Conservation (phyloP, 1,284 basidiomycete species). For the Leccinum pallidistipes region DNA sequence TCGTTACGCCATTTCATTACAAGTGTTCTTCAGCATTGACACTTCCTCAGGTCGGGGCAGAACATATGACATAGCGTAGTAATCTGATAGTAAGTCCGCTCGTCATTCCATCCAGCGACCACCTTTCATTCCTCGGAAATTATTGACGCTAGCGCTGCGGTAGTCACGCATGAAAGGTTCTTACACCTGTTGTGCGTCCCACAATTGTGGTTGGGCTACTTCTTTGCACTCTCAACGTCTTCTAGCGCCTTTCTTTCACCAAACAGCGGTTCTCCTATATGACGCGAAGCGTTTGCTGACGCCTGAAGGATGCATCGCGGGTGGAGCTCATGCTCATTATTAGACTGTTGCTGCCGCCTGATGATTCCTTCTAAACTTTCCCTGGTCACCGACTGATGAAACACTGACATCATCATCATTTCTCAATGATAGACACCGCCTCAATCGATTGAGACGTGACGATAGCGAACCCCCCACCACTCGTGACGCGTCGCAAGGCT, state of each 20-base stretch:
- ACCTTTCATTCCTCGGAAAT: slow-evolving; percentile 34
- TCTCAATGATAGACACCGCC: slow-evolving; percentile 20
- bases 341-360: slow-evolving; percentile 8
- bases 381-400: slow-evolving; percentile 5
- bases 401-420: slow-evolving; percentile 21
- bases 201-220: slow-evolving; percentile 3
- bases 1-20: slow-evolving; percentile 28
- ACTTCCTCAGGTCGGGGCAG: slow-evolving; percentile 17
- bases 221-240: slow-evolving; percentile 12
- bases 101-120: slow-evolving; percentile 15
- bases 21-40: slow-evolving; percentile 14
- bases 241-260: slow-evolving; percentile 16
- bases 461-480: slow-evolving; percentile 9
- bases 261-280: slow-evolving; percentile 9
- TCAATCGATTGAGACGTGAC: slow-evolving; percentile 10
- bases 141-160: slow-evolving; percentile 17
- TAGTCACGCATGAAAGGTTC: slow-evolving; percentile 17
- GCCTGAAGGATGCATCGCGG: slow-evolving; percentile 1
- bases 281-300: slow-evolving; percentile 10
- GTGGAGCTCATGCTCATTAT: slow-evolving; percentile 15
- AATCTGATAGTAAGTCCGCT: slow-evolving; percentile 12
- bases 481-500: background rate
- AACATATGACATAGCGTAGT: slow-evolving; percentile 9
- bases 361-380: slow-evolving; percentile 13
- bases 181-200: slow-evolving; percentile 7